Evolutionary conservation across 768 basidiomycete species (phyloP).

Genomic region (Coprinopsis strossmayeri): DNA sequence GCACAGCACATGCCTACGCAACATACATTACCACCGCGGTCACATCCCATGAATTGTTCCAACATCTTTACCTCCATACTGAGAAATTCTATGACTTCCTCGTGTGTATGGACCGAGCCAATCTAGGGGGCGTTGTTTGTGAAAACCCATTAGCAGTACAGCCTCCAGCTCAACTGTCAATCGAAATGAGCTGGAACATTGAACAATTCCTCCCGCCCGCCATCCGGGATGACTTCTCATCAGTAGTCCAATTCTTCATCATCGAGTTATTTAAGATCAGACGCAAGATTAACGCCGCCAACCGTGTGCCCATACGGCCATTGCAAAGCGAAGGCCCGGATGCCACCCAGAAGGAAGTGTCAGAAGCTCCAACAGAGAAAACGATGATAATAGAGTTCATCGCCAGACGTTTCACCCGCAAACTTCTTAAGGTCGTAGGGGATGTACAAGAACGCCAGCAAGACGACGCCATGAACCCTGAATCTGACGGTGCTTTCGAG

Average conservation of each 20-base stretch:
- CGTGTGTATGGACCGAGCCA: conserved; percentile 93
- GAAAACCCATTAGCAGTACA: conserved; percentile 68
- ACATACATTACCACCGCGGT: conserved; percentile 93
- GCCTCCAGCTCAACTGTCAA: conserved; percentile 57
- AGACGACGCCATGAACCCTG: conserved; percentile 51
- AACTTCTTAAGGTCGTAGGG: conserved; percentile 64
- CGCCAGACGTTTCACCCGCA: conserved; percentile 71
- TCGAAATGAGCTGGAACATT: conserved; percentile 93
- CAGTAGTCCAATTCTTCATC: conserved; percentile 75
- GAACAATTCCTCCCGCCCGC: conserved; percentile 80
- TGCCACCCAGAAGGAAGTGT: conserved; percentile 52
- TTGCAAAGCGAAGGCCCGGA: conserved; percentile 59
- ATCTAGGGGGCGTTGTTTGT: conserved; percentile 86
- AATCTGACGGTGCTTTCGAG: conserved; percentile 47
- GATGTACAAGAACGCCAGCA: conserved; percentile 55
- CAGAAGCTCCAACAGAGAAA: conserved; percentile 60
- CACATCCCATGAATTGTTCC: conserved; percentile 91
- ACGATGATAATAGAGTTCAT: conserved; percentile 73
- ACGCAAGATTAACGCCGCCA: conserved; percentile 50
- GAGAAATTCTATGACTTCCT: conserved; percentile 91
- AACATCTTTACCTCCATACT: conserved; percentile 82
- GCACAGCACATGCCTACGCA: conserved; percentile 91
- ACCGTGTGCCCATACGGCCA: conserved; percentile 62
- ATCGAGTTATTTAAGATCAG: conserved; percentile 75
- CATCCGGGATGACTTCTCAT: conserved; percentile 70